phyloP scores from a whole-genome alignment of 1,284 basidiomycete genomes.

The Irpex sp. region DNA sequence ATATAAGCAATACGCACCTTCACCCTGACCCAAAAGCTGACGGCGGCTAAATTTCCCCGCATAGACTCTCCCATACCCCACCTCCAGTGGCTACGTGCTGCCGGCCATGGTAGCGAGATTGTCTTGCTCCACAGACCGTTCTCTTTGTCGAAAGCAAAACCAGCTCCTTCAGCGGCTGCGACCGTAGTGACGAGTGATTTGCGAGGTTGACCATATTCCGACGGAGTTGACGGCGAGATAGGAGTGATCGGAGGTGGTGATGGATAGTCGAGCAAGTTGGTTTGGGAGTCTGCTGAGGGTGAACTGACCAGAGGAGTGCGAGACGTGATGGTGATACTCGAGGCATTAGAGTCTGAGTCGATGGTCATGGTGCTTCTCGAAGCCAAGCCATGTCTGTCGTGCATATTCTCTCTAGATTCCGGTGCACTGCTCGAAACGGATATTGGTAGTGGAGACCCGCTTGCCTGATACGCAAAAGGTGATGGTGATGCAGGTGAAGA shows the following conservation, averaged over 20 bases:
- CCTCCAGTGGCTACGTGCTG: constrained; percentile 57
- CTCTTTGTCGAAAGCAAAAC: constrained; percentile 45
- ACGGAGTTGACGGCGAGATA: constrained; percentile 17
- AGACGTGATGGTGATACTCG: constrained; percentile 13
- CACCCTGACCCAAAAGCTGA: constrained; percentile 66
- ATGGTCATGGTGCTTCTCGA: constrained; percentile 19
- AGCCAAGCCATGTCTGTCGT: background rate
- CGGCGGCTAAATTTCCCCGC: constrained; percentile 58
- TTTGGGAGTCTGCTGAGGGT: constrained; percentile 20
- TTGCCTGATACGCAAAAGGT: constrained; percentile 30
- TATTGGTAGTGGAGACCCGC: constrained; percentile 17
- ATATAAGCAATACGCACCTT: constrained; percentile 44
- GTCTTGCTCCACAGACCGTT: constrained; percentile 60
- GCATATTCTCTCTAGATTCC: background rate
- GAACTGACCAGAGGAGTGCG: constrained; percentile 11
- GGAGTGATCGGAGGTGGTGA: constrained; percentile 23
- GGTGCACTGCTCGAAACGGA: constrained; percentile 21
- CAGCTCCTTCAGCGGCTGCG: constrained; percentile 49
- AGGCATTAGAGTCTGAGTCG: constrained; percentile 18
- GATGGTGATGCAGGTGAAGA: constrained; percentile 5
- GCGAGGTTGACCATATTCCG: constrained; percentile 10
- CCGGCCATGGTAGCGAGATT: constrained; percentile 69
- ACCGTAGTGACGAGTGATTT: constrained; percentile 50
- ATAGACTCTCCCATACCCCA: constrained; percentile 79
- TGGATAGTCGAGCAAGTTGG: constrained; percentile 30